phyloP scores from a whole-genome alignment of 2,329 filamentous ascomycete species.

The Colletotrichum neosansevieriae region DNA sequence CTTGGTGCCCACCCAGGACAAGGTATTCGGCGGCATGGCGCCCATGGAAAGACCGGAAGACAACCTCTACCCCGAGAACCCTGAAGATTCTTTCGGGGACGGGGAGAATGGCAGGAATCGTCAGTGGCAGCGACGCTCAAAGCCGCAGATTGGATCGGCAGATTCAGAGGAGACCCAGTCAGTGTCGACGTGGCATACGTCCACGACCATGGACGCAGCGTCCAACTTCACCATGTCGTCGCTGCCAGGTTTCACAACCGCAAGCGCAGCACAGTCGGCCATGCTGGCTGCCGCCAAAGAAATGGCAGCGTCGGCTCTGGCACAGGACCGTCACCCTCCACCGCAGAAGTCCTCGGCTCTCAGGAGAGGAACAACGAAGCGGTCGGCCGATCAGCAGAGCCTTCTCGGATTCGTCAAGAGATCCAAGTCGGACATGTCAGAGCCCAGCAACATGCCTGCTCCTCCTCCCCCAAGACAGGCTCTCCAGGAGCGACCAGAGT shows the following conservation, averaged over 20 bases:
- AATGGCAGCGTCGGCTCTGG: conserved; percentile 35
- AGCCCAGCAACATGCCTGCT: conserved; percentile 27
- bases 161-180: conserved; percentile 13
- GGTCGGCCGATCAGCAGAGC: conserved; percentile 55
- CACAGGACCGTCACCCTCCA: conserved; percentile 40
- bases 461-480: conserved; percentile 26
- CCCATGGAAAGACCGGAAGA: conserved; percentile 72
- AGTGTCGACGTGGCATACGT: conserved; percentile 30
- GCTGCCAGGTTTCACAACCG: conserved; percentile 72
- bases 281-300: conserved; percentile 49
- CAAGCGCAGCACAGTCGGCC: conserved; percentile 64
- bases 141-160: conserved; percentile 6
- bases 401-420: conserved; percentile 56
- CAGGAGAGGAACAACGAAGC: conserved; percentile 48
- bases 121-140: conserved; percentile 27
- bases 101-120: conserved; percentile 20
- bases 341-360: conserved; percentile 37
- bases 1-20: conserved; percentile 61
- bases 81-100: conserved; percentile 39
- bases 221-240: conserved; percentile 70
- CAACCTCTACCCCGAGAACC: conserved; percentile 70
- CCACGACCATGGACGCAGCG: conserved; percentile 72
- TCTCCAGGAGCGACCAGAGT: conserved; percentile 28
- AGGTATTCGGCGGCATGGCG: conserved; percentile 66
- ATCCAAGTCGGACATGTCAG: conserved; percentile 33